Conservation (phyloP, 495 filamentous ascomycete genomes). For the Aspergillus haitiensis region DNA sequence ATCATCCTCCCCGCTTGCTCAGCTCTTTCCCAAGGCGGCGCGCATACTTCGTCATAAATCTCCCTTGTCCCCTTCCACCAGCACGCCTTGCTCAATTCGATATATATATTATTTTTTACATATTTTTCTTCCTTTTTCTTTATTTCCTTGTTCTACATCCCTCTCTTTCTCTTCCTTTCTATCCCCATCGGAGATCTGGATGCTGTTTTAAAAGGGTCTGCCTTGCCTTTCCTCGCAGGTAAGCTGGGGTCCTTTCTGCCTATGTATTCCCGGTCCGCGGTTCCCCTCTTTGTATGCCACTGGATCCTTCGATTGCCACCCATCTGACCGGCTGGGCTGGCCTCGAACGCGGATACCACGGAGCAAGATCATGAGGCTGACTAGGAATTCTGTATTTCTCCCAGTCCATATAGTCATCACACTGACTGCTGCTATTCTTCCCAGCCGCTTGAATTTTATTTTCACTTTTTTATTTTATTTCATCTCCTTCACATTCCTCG, state of each 20-base stretch:
- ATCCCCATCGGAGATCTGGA: background rate
- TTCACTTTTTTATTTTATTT: background rate
- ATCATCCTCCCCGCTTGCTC: constrained; percentile 4
- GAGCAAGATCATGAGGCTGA: constrained; percentile 6
- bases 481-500: background rate
- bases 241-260: constrained; percentile 9
- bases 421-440: background rate
- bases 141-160: background rate
- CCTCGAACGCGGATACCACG: constrained; percentile 15
- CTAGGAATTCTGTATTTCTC: background rate
- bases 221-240: constrained; percentile 10
- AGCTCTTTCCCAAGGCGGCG: constrained; percentile 6
- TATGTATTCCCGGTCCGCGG: constrained; percentile 13
- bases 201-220: background rate
- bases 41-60: constrained; percentile 8
- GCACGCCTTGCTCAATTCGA: constrained; percentile 3
- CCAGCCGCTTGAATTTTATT: constrained; percentile 6
- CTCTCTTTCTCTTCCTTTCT: background rate
- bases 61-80: background rate
- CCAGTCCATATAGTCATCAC: background rate
- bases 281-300: constrained; percentile 16
- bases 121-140: background rate
- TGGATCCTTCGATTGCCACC: constrained; percentile 16
- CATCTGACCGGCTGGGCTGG: constrained; percentile 7
- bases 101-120: background rate